Base-by-base conservation (phyloP, 2,329 filamentous ascomycete species). In the Aspergillus aculeatus region DNA sequence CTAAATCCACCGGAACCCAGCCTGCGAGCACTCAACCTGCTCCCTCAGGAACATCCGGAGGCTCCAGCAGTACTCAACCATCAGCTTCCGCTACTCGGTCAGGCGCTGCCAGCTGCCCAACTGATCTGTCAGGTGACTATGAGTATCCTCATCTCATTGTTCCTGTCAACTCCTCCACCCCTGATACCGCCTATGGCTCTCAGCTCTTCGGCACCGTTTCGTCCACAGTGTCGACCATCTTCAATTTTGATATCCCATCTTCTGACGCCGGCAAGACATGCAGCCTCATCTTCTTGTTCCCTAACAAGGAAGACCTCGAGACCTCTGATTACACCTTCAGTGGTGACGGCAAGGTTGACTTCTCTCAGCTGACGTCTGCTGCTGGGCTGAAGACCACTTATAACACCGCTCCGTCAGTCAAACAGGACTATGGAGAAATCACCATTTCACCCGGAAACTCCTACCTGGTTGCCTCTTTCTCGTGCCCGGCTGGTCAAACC, bases 221-320 rank as follows among this genome's bases (percentile, higher is more conserved):
- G 12, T 73, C 78, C 19, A 77, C 73, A 21, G 73, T 83, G 52
- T 83, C 83, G 10, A 82, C 83, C 12, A 82, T 89, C 68, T 90
- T 88, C 82, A 89, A 89, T 78, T 90, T 90, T 75, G 86, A 89
- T 68, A 83, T 90, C 48, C 84, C 83, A 1, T 62, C 73, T 4
- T 73, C 75, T 5, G 81, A 85, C 66, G 66, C 77, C 9, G 84
- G 83, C 65, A 84, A 85, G 75, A 83, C 83, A 68, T 91, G 88
- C 77, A 83, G 80, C 57, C 77, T 90, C 9, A 77, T 86, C 58
- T 90, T 90, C 82, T 78, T 89, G 49, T 84, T 89, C 75, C 88
- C 88, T 11, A 65, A 77, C 54, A 73, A 84, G 62, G 67, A 78
- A 16, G 73, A 86, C 35, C 82, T 89, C n/a, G 74, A 85, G 73